Evolutionary conservation across 352 stramenopile genomes (phyloP).

Genomic region (Peronosclerospora sorghi): DNA sequence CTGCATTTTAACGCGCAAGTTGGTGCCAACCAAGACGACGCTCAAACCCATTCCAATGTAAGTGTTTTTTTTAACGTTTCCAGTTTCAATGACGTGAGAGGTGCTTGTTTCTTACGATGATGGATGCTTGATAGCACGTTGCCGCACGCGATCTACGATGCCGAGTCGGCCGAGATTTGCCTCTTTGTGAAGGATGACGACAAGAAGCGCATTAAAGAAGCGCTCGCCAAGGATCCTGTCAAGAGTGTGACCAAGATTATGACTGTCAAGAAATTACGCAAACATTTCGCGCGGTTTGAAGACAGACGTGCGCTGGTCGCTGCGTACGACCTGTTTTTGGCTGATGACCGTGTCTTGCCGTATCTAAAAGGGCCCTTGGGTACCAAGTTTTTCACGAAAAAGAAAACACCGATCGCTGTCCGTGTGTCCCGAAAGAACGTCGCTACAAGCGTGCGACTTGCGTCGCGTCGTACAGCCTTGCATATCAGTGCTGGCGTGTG

Average conservation of each 20-base stretch:
- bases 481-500: conserved; percentile 77
- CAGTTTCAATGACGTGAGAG: too few relatives aligned
- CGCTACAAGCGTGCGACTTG: conserved; percentile 28
- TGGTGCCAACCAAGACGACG: conserved; percentile 51
- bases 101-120: background rate
- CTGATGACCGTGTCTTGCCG: conserved; percentile 60
- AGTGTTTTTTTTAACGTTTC: background rate
- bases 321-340: conserved; percentile 72
- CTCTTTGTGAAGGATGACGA: conserved; percentile 78
- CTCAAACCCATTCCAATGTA: conserved; percentile 72
- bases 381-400: conserved; percentile 65
- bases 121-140: conserved; percentile 24
- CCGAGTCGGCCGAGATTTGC: conserved; percentile 53
- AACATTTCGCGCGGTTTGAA: conserved; percentile 70
- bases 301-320: conserved; percentile 54
- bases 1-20: conserved; percentile 65
- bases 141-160: conserved; percentile 45
- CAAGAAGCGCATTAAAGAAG: conserved; percentile 76
- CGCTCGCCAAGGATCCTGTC: conserved; percentile 45
- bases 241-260: conserved; percentile 58
- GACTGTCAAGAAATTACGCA: conserved; percentile 73
- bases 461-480: conserved; percentile 71
- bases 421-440: conserved; percentile 62
- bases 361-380: conserved; percentile 64
- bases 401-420: conserved; percentile 71